Evolutionary conservation across 2,329 filamentous ascomycete genomes (phyloP), one percentile per base, ranked within the genome.

Genomic region (Colletotrichum plurivorum): DNA sequence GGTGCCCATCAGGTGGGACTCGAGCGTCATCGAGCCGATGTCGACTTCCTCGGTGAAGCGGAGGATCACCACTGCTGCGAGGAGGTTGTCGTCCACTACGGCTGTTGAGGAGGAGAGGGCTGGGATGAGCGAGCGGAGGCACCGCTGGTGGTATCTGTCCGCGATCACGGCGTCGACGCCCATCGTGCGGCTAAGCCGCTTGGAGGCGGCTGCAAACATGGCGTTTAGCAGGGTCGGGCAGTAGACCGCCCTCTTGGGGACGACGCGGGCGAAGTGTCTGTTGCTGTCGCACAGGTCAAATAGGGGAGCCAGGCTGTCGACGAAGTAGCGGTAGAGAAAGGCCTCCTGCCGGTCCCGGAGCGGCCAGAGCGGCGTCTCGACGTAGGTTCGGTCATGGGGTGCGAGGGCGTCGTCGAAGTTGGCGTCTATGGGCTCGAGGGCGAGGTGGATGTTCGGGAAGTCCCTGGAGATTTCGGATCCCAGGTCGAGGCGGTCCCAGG

Each of bases 1-100:
- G 1, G 74, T 78, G 2, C 76, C 76, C 36, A 77, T 71, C 16
- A 78, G 74, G 49, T 78, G 76, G 0, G 71, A 77, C 13, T 78
- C 75, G 20, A 62, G 67, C n/a, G 49, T 39, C 18, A 60, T 60
- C 10, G 67, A 48, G 10, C 62, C 59, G 15, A 57, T 64, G 48
- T 71, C 67, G 2, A 78, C 63, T 31, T 78, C 76, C 56, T 78
- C 76, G 69, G 76, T 75, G 8, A 73, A 76, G 2, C 76, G 75
- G 7, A 78, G 74, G 20, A 78, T 75, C 10, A 78, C 74, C 18
- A 78, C 75, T 2, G 75, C 76, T 1, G 76, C 74, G 5, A 77
- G 43, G 6, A 78, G 63, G 15, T 78, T 78, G 27, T 78, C 76
- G 55, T 78, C 76, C 56, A 76, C 73, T 4, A 75, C 70, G 1